These are phyloP conservation scores for Trichoderma aggressivum DNA, from an alignment of 2,329 filamentous ascomycete genomes.

Conservation along the genomic window DNA sequence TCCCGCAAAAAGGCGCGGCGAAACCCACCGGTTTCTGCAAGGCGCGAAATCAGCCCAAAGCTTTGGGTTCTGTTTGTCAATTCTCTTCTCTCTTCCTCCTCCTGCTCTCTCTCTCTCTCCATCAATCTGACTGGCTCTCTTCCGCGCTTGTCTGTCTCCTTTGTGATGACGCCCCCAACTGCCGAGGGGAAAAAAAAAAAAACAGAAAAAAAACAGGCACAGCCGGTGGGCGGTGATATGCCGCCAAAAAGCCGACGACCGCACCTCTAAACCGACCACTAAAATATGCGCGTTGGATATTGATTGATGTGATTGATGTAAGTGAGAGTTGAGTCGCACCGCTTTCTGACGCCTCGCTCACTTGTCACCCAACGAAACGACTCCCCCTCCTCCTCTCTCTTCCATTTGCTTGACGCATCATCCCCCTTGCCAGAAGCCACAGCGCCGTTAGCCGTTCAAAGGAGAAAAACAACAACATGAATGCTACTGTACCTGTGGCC, in stretches of 20 bases:
- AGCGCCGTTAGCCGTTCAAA: background rate
- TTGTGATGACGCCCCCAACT: constrained; percentile 15
- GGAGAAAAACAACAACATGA: background rate
- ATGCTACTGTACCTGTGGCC: background rate
- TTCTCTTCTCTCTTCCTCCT: background rate
- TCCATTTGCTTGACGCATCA: background rate
- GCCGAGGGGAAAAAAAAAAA: background rate
- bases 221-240: background rate
- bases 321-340: background rate
- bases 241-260: background rate
- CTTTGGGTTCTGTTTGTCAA: background rate
- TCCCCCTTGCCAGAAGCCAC: background rate
- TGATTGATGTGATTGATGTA: background rate
- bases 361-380: background rate
- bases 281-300: background rate
- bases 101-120: background rate
- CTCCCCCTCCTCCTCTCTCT: background rate
- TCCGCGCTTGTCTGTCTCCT: background rate
- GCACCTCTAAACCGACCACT: background rate
- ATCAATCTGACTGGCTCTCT: background rate
- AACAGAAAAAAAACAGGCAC: background rate
- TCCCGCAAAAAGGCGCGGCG: background rate
- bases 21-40: background rate
- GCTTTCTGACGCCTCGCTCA: background rate
- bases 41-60: background rate